Evolutionary conservation across 2,329 filamentous ascomycete genomes (phyloP).

Genomic region (Chaetomiaceae sp.): DNA sequence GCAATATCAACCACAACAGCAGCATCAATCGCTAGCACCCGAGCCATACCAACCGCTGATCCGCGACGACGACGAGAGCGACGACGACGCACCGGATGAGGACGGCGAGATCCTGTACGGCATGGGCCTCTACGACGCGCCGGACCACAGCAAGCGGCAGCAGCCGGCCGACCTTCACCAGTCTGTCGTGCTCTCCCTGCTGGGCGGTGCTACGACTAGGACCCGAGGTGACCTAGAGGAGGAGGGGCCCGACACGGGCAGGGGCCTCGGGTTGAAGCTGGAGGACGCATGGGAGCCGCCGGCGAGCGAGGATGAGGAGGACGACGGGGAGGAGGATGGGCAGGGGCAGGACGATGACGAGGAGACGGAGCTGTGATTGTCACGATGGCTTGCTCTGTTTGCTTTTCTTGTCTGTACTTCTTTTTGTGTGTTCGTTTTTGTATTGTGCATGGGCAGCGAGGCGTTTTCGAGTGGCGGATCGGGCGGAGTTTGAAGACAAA

Average conservation of each 20-base stretch:
- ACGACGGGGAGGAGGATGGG: slow-evolving; percentile 38
- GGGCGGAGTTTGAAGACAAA: not conserved
- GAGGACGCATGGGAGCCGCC: slow-evolving; percentile 75
- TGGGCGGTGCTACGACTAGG: slow-evolving; percentile 45
- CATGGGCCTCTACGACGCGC: slow-evolving; percentile 73
- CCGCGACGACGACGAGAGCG: slow-evolving; percentile 44
- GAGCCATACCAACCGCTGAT: slow-evolving; percentile 5
- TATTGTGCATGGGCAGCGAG: slow-evolving; percentile 7
- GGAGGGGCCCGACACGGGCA: slow-evolving; percentile 32
- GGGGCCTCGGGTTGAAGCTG: slow-evolving; percentile 57
- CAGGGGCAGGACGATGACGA: slow-evolving; percentile 7
- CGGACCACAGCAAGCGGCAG: slow-evolving; percentile 51
- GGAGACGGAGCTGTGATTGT: not conserved
- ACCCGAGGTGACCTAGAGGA: too few relatives aligned
- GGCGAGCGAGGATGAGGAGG: slow-evolving; percentile 53
- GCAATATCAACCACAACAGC: not conserved
- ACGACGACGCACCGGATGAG: slow-evolving; percentile 49
- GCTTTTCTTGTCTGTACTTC: not conserved
- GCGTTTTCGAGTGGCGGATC: slow-evolving; percentile 1
- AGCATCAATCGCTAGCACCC: not conserved
- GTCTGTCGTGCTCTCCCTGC: slow-evolving; percentile 48
- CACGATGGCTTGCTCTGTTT: not conserved
- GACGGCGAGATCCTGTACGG: slow-evolving; percentile 68
- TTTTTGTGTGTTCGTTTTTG: not conserved
- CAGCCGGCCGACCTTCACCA: slow-evolving; percentile 47